Base-by-base conservation (phyloP, 257 asterid genomes). In the Cinchona pubescens region DNA sequence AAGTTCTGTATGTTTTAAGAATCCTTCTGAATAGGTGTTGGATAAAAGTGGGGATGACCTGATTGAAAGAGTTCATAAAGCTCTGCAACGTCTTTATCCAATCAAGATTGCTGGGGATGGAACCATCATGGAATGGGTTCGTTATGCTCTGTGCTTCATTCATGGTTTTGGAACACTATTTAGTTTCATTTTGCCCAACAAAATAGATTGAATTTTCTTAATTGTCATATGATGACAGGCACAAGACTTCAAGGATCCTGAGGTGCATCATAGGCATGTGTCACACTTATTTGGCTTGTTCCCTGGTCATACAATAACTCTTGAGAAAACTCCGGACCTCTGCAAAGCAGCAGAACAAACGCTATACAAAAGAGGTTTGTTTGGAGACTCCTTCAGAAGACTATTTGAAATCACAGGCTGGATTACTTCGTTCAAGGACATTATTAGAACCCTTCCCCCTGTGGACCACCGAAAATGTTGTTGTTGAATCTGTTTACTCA, bases 101-200 rank as follows among this genome's bases (percentile, higher is more conserved):
- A 84, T 89, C 55, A 84, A 71, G 77, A 85, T 90, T 62, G 90
- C 93, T 2, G 75, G 74, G 72, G 97, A 92, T 73, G 94, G 96
- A 78, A 85, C 93, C 38, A 83, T 90, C 81, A 89, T 87, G 97
- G 97, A 92, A 85, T 92, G 96, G 96, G 97, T 90, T 78, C 45
- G 90, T 75, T 11, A 25, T 32, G 53, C 75, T 72, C 74, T 34
- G 67, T 40, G 56, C 42, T 43, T 37, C 30, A 51, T 62, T 18
- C 42, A 34, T 53, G 14, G 56, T 77, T 40, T 62, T 27, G 45
- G 55, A 42, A 29, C 67, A 29, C 15, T 46, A 42, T 37, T 73
- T 74, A 30, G 43, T 63, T 49, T 40, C 37, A 43, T 67, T 69
- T 15, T 34, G 14, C n/a, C n/a, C 48, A 8, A 63, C 25, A 63